Conservation (phyloP, 768 basidiomycete genomes). For the Leccinum barrowsii region DNA sequence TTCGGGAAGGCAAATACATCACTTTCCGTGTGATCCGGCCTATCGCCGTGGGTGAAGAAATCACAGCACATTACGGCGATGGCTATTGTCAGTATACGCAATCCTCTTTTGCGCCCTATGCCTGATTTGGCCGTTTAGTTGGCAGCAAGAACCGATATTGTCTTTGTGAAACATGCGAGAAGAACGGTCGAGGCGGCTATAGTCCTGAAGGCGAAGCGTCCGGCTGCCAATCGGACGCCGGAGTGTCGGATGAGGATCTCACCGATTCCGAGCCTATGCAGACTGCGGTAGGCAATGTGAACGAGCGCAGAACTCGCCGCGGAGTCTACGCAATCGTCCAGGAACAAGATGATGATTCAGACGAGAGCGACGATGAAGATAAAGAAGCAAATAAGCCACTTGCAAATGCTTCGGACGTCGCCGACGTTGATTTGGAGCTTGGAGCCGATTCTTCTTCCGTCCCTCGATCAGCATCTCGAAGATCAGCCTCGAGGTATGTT, state of each 20-base stretch:
- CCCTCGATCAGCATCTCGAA: constrained; percentile 21
- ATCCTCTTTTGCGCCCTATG: constrained; percentile 18
- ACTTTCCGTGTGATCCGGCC: constrained; percentile 81
- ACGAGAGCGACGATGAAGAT: constrained; percentile 56
- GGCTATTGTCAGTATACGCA: constrained; percentile 70
- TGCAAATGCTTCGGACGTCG: constrained; percentile 44
- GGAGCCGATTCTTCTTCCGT: constrained; percentile 22
- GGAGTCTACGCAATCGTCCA: constrained; percentile 75
- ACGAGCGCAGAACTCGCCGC: constrained; percentile 76
- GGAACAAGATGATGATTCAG: constrained; percentile 56
- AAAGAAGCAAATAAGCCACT: constrained; percentile 47
- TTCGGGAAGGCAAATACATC: constrained; percentile 85
- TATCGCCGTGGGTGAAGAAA: constrained; percentile 79
- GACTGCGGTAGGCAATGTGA: constrained; percentile 56
- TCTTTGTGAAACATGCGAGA: constrained; percentile 85
- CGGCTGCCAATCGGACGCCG: constrained; percentile 47
- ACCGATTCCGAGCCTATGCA: constrained; percentile 43
- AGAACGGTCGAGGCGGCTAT: constrained; percentile 71
- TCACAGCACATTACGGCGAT: constrained; percentile 88
- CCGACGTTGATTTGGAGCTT: constrained; percentile 53
- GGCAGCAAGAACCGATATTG: constrained; percentile 71
- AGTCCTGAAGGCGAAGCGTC: constrained; percentile 46
- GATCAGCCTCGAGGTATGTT: constrained; percentile 29
- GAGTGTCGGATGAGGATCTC: constrained; percentile 31
- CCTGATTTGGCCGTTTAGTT: constrained; percentile 43